Evolutionary conservation across 192 early-diverging fungal species (phyloP), one percentile per base, ranked within the genome.

Genomic region (Linnemannia exigua): DNA sequence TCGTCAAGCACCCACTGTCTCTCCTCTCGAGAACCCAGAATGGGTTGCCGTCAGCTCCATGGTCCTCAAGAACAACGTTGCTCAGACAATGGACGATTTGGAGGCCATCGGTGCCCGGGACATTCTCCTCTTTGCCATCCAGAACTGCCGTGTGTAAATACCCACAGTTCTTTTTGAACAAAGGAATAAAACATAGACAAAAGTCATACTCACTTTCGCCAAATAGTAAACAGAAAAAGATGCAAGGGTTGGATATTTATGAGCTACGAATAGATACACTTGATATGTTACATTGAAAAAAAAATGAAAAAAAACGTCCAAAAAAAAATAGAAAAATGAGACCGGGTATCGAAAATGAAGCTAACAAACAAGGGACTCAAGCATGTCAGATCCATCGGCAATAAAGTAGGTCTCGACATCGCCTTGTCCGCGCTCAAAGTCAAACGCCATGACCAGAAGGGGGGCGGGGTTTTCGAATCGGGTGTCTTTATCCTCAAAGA

Each of bases 41-140:
- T 99, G 98, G 98, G 96, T 97, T 14, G 95, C 96, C 7, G 96
- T 99, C 37, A 94, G 93, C 66, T 91, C 95, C 58, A 99, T 99
- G 98, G 92, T 99, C 36, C 87, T 90, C 48, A 97, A 96, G 88
- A 90, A 92, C 51, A 66, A 92, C 35, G 88, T 94, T 20, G 97
- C 94, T 3, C 93, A 96, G 52, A 94, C 95, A 25, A 99, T 99
- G 98, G 98, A 99, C 79, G 80, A 90, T 67, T 88, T 99, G 75
- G 92, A 94, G 84, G 92, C 90, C 19, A 91, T 96, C 72, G 98
- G 98, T 37, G 98, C 98, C 6, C 93, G 89, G 8, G 98, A 99
- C 87, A 98, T 99, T 54, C 80, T 99, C 67, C 92, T 99, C 19
- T 90, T 96, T 80, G 89, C 91, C 51, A 94, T 96, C 72, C 91